Conservation (phyloP, 2,329 filamentous ascomycete genomes). For the Fusarium sarcochroum region DNA sequence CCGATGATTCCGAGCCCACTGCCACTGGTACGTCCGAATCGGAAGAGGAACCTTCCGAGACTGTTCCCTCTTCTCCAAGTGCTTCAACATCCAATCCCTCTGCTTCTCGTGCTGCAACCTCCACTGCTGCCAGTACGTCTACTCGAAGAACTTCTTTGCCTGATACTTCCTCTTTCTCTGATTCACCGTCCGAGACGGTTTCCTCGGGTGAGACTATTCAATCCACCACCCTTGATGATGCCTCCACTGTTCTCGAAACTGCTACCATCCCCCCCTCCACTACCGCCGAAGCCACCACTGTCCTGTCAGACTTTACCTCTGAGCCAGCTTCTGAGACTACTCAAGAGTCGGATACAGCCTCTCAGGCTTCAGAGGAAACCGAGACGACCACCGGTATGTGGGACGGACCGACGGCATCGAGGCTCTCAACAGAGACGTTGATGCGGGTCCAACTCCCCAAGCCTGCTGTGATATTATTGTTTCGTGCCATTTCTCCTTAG, state of each 20-base stretch:
- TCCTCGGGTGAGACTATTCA: slow-evolving; percentile 45
- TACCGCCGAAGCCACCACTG: slow-evolving; percentile 15
- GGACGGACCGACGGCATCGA: slow-evolving; percentile 38
- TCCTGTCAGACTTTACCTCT: slow-evolving; percentile 14
- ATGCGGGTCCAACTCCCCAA: slow-evolving; percentile 35
- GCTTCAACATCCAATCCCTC: slow-evolving; percentile 49
- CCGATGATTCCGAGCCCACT: slow-evolving; percentile 46
- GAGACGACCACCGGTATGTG: slow-evolving; percentile 52
- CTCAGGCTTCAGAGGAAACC: slow-evolving; percentile 29
- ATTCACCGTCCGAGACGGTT: slow-evolving; percentile 47
- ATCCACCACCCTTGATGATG: slow-evolving; percentile 36
- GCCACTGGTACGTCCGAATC: slow-evolving; percentile 50
- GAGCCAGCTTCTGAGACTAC: slow-evolving; percentile 25
- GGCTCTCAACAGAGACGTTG: slow-evolving; percentile 22
- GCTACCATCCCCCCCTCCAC: slow-evolving; percentile 26
- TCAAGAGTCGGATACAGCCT: slow-evolving; percentile 31
- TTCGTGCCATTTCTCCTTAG: slow-evolving; percentile 19
- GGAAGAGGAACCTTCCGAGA: slow-evolving; percentile 47
- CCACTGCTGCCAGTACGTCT: slow-evolving; percentile 54
- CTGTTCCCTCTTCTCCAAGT: slow-evolving; percentile 48
- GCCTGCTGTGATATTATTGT: slow-evolving; percentile 36
- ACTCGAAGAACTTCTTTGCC: slow-evolving; percentile 47
- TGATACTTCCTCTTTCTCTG: slow-evolving; percentile 49
- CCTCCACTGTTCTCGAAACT: slow-evolving; percentile 34
- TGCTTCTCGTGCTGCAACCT: slow-evolving; percentile 43